phyloP scores from a whole-genome alignment of 2,329 filamentous ascomycete species.

The Fusarium redolens region DNA sequence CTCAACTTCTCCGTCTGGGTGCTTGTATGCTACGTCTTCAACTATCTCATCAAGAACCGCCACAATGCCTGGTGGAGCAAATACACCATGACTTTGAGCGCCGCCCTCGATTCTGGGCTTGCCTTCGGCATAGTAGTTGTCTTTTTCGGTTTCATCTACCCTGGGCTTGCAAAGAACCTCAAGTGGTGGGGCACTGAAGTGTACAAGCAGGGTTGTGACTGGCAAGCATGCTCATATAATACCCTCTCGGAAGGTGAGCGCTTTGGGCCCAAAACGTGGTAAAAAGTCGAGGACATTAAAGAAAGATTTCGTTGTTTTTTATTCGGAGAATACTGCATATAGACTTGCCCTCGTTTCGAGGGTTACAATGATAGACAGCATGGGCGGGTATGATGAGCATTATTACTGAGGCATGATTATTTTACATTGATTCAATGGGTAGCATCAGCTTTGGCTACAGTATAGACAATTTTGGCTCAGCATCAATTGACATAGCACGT shows the following conservation, averaged over 20 bases:
- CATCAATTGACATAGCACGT: constrained; percentile 3
- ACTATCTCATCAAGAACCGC: constrained; percentile 76
- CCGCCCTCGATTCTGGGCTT: constrained; percentile 83
- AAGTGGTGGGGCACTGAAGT: constrained; percentile 91
- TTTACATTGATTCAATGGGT: background rate
- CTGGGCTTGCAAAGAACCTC: constrained; percentile 77
- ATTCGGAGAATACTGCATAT: constrained; percentile 30
- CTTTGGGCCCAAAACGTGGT: constrained; percentile 75
- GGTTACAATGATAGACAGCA: constrained; percentile 35
- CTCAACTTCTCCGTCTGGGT: constrained; percentile 92
- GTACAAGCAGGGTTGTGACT: constrained; percentile 86
- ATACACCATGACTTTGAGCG: constrained; percentile 89
- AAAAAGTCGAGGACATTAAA: background rate
- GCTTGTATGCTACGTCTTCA: constrained; percentile 86
- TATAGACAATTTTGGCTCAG: background rate
- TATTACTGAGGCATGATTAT: constrained; percentile 7
- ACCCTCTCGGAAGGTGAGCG: constrained; percentile 70
- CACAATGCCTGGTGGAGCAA: constrained; percentile 87
- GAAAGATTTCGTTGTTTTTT: background rate
- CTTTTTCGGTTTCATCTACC: constrained; percentile 89
- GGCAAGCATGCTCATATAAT: constrained; percentile 80
- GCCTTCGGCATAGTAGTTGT: constrained; percentile 86
- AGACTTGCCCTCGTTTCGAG: constrained; percentile 20
- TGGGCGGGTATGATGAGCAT: constrained; percentile 8
- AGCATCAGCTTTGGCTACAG: background rate